phyloP scores from a whole-genome alignment of 768 basidiomycete species.

The Rhizopogon vinicolor region DNA sequence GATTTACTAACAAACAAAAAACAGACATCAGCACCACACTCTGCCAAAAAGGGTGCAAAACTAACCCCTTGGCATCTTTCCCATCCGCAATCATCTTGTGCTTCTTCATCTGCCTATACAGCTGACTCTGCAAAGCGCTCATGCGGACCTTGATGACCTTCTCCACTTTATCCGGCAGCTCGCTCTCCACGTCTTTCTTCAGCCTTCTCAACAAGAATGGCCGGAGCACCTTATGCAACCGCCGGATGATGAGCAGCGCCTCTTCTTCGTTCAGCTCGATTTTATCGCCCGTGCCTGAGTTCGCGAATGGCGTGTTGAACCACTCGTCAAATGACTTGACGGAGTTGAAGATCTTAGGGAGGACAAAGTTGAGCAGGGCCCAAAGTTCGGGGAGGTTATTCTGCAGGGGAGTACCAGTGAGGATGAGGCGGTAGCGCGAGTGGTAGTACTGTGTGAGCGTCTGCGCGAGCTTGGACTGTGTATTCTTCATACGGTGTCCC shows the following conservation, averaged over 20 bases:
- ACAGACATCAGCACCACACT: background rate
- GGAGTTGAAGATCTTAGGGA: conserved; percentile 96
- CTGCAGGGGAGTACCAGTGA: conserved; percentile 94
- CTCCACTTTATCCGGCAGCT: conserved; percentile 95
- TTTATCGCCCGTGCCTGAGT: conserved; percentile 96
- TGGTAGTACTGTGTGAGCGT: conserved; percentile 92
- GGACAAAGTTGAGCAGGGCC: conserved; percentile 92
- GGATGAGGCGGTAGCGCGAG: conserved; percentile 87
- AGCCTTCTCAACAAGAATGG: conserved; percentile 89
- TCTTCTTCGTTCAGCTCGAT: conserved; percentile 99
- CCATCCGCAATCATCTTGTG: conserved; percentile 94
- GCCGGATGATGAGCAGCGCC: conserved; percentile 92
- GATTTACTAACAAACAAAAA: conserved; percentile 45
- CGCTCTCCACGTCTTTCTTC: conserved; percentile 96
- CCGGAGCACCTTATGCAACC: conserved; percentile 91
- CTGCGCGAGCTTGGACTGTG: conserved; percentile 81
- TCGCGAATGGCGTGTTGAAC: conserved; percentile 99
- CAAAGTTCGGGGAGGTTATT: conserved; percentile 97
- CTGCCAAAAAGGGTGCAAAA: conserved; percentile 4
- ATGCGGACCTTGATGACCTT: conserved; percentile 96
- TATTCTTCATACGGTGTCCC: conserved; percentile 98
- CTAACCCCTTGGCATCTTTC: conserved; percentile 70
- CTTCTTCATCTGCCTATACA: conserved; percentile 98
- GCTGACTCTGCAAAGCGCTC: conserved; percentile 86
- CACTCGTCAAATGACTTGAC: conserved; percentile 99